Conservation (phyloP, 306 rosid species). For the Cicer chorassanicum region DNA sequence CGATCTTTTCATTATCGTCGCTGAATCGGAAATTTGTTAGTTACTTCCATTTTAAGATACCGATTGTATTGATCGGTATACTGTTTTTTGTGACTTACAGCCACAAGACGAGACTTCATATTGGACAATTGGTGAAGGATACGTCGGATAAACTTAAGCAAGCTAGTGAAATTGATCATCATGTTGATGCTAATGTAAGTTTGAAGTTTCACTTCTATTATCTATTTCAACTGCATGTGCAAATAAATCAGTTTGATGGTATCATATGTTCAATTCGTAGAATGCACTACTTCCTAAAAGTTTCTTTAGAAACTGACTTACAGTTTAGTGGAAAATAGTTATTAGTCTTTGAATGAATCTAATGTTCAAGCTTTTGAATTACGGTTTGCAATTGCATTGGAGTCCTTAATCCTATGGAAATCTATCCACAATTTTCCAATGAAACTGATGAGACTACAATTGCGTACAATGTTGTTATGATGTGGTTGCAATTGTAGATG, state of each 20-base stretch:
- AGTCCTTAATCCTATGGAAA: background rate
- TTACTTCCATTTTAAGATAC: slow-evolving; percentile 8
- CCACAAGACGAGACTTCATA: slow-evolving; percentile 89
- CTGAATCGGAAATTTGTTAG: background rate
- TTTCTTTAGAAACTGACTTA: background rate
- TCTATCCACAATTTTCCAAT: no score
- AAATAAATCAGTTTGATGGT: slow-evolving; percentile 7
- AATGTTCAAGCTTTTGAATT: background rate
- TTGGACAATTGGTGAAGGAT: slow-evolving; percentile 95
- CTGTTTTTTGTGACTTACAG: slow-evolving; percentile 53
- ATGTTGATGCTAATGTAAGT: slow-evolving; percentile 69
- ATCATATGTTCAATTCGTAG: slow-evolving; percentile 3
- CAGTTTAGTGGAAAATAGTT: background rate
- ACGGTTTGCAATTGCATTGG: background rate
- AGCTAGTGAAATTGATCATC: slow-evolving; percentile 93
- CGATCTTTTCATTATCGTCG: background rate
- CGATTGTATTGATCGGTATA: slow-evolving; percentile 27
- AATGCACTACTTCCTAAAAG: background rate
- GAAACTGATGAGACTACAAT: background rate
- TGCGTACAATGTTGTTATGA: no score
- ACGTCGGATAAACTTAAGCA: slow-evolving; percentile 89
- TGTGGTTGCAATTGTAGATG: background rate
- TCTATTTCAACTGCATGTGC: slow-evolving; percentile 24
- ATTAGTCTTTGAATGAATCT: background rate
- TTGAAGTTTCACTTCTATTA: background rate